Evolutionary conservation across 2,329 filamentous ascomycete genomes (phyloP), one percentile per base, ranked within the genome.

Genomic region (Pseudocercospora fuligena): DNA sequence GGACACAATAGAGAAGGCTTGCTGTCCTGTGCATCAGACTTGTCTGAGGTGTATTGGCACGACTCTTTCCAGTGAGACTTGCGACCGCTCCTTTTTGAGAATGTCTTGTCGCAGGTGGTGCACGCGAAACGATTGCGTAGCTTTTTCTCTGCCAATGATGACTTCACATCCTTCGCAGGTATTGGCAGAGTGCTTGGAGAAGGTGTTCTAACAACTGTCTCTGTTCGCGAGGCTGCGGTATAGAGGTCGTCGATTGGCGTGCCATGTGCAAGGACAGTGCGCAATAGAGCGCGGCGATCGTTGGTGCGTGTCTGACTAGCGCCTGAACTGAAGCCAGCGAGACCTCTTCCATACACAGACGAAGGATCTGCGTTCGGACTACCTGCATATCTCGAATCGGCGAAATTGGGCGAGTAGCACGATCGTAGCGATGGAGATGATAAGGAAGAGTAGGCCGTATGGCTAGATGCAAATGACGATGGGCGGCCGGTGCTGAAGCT

Each of bases 11-110:
- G 54, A 14, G 19, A 31, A n/a, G 46, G 43, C 25, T 25, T 46
- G 12, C 16, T 43, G 25, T 31, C 46, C 31, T 46, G 54, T n/a
- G 46, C 51, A n/a, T 29, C 51, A 8, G 57, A 29, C 47, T 51
- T 27, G 27, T 64, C 63, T 25, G 54, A 56, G 5, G 53, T 56
- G 16, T 60, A 54, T 19, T 64, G 63, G 19, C 63, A 64, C 12
- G 54, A 21, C 21, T 60, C 19, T 5, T 43, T 40, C 63, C 63
- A 60, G 23, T 64, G 63, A 31, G 53, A 54, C 29, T 64, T 64
- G 31, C 63, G 57, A 49, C 60, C 63, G 12, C 43, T 47, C 21
- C 59, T 64, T 46, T 60, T 64, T n/a, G 56, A 53, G 46, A 64
- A 60, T 16, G 47, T 47, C 23, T 53, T 46, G 11, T 27, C 31